phyloP scores from a whole-genome alignment of 371 early-diverging fungal genomes.

The Actinomortierella wolfii region DNA sequence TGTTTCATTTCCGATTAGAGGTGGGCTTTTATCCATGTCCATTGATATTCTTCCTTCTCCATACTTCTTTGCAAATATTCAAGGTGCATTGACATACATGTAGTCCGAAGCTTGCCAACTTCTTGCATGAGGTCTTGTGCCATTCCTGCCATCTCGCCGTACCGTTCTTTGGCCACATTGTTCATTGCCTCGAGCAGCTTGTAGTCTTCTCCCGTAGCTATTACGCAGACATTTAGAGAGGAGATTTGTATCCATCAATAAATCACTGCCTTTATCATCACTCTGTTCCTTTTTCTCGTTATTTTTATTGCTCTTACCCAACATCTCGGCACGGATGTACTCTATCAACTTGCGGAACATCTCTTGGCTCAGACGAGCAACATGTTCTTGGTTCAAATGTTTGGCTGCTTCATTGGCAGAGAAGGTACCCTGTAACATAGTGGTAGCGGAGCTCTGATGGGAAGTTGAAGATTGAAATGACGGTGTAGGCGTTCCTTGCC shows the following conservation, averaged over 20 bases:
- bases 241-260: not conserved
- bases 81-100: conserved; percentile 46
- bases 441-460: conserved; percentile 20
- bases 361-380: conserved; percentile 56
- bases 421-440: conserved; percentile 9
- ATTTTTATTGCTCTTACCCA: conserved; percentile 44
- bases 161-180: conserved; percentile 58
- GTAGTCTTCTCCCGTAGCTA: conserved; percentile 66
- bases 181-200: conserved; percentile 65
- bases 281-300: not conserved
- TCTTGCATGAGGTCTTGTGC: conserved; percentile 64
- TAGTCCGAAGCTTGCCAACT: conserved; percentile 60
- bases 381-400: conserved; percentile 53
- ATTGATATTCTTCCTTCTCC: not conserved
- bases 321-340: conserved; percentile 60
- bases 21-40: not conserved
- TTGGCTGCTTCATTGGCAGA: conserved; percentile 28
- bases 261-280: not conserved
- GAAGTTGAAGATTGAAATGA: conserved; percentile 21
- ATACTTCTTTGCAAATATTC: not conserved
- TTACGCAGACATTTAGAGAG: not conserved
- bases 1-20: no score
- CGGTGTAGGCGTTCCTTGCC: not conserved
- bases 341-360: conserved; percentile 60
- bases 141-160: conserved; percentile 61